Percentiles rank a stretch among this genome's conserved stretches.
phyloP scores from a whole-genome alignment of 495 filamentous ascomycete species.

The Cudoniella acicularis region DNA sequence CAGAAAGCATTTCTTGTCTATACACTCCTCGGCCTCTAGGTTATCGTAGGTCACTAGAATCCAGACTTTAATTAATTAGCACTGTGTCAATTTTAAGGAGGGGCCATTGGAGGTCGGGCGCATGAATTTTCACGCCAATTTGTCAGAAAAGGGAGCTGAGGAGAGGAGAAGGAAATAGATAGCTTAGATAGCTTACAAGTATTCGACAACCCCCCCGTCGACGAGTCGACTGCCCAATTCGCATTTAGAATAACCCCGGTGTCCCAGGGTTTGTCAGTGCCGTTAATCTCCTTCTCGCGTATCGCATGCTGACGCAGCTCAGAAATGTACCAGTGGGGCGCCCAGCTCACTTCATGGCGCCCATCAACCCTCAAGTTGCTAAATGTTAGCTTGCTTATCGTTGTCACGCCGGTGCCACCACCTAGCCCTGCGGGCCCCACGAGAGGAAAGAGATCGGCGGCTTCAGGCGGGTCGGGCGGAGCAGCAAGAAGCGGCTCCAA shows the following conservation, averaged over 20 bases:
- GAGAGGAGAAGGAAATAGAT: background rate
- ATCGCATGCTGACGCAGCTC: background rate
- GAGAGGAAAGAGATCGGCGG: background rate
- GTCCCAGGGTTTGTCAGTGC: background rate
- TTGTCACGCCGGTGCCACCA: background rate
- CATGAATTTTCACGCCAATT: background rate
- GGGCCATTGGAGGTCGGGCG: background rate
- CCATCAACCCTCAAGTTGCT: background rate
- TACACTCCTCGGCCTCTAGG: background rate
- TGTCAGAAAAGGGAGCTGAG: background rate
- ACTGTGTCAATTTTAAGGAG: background rate
- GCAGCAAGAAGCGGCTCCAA: background rate
- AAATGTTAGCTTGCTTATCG: background rate
- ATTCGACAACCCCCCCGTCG: background rate
- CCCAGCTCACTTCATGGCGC: background rate
- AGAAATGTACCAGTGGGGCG: background rate
- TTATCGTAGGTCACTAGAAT: background rate
- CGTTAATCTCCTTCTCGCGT: background rate
- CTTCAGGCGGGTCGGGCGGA: background rate
- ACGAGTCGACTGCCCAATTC: background rate
- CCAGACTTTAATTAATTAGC: background rate
- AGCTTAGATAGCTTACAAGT: background rate
- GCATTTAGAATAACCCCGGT: background rate
- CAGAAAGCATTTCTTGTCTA: background rate
- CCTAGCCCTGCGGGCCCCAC: background rate